Conservation (phyloP, 1,139 yeast genomes). For the Yamadazyma sp. region DNA sequence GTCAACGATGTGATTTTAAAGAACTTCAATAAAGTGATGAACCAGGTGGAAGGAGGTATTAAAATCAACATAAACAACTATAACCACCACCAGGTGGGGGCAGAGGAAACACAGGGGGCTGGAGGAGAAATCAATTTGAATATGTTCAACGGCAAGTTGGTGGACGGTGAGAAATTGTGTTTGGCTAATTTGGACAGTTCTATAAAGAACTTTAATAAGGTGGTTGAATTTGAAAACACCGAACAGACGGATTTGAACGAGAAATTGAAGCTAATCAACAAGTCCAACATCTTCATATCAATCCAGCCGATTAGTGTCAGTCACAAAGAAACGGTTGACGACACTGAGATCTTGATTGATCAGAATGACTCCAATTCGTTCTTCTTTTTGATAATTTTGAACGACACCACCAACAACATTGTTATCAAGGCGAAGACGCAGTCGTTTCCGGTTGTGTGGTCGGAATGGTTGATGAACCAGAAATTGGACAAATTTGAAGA, state of each 20-base stretch:
- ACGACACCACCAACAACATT: constrained; percentile 77
- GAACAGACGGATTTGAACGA: constrained; percentile 21
- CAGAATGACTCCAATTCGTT: constrained; percentile 36
- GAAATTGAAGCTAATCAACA: constrained; percentile 30
- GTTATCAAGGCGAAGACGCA: constrained; percentile 78
- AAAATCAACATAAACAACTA: constrained; percentile 55
- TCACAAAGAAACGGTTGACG: constrained; percentile 19
- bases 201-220: constrained; percentile 44
- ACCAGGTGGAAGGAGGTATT: constrained; percentile 90
- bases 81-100: constrained; percentile 32
- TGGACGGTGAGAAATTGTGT: constrained; percentile 88
- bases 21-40: constrained; percentile 80
- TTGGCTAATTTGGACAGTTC: constrained; percentile 82
- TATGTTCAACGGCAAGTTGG: constrained; percentile 70
- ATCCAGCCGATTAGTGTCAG: constrained; percentile 57
- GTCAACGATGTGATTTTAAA: constrained; percentile 63
- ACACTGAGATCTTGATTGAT: constrained; percentile 36
- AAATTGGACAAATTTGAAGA: constrained; percentile 30
- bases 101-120: constrained; percentile 4
- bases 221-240: constrained; percentile 24
- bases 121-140: constrained; percentile 47
- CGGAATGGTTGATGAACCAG: constrained; percentile 71
- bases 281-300: constrained; percentile 73
- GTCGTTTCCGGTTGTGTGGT: constrained; percentile 88
- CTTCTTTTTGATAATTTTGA: constrained; percentile 68